Evolutionary conservation across 2,329 filamentous ascomycete species (phyloP).

Genomic region (Metarhizium sp.): DNA sequence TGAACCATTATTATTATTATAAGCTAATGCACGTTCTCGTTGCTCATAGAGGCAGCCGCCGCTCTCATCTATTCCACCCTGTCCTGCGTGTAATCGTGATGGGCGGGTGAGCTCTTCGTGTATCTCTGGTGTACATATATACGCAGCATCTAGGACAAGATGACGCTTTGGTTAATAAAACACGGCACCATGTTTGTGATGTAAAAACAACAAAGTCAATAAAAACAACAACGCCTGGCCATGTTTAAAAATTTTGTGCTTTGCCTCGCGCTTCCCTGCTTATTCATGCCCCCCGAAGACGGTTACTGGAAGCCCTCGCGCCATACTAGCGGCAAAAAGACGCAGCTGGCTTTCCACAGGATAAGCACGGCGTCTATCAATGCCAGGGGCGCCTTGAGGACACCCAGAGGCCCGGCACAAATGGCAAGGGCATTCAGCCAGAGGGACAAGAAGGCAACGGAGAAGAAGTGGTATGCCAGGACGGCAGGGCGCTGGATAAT

Average conservation of each 20-base stretch:
- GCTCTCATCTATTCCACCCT: background rate
- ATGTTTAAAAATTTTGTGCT: background rate
- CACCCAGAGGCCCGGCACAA: slow-evolving; percentile 23
- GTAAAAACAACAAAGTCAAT: too few relatives aligned
- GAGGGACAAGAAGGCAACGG: slow-evolving; percentile 80
- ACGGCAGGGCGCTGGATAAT: slow-evolving; percentile 68
- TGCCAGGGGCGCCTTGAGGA: slow-evolving; percentile 46
- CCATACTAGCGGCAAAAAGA: slow-evolving; percentile 76
- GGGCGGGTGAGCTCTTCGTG: background rate
- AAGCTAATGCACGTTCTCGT: too few relatives aligned
- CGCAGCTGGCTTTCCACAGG: slow-evolving; percentile 70
- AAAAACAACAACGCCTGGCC: background rate
- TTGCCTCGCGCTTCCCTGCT: background rate
- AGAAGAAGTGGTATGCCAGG: slow-evolving; percentile 89
- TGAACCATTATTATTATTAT: too few relatives aligned
- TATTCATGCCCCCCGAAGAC: too few relatives aligned
- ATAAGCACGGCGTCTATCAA: slow-evolving; percentile 58
- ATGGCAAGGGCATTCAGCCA: slow-evolving; percentile 47
- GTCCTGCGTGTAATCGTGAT: background rate
- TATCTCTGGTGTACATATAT: background rate
- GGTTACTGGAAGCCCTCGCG: slow-evolving; percentile 42
- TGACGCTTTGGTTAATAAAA: background rate
- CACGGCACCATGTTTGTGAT: background rate
- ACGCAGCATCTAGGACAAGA: background rate
- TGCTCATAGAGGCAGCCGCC: too few relatives aligned